Evolutionary conservation across 345 rosid species (phyloP).

Genomic region (Pugionium dolabratum): DNA sequence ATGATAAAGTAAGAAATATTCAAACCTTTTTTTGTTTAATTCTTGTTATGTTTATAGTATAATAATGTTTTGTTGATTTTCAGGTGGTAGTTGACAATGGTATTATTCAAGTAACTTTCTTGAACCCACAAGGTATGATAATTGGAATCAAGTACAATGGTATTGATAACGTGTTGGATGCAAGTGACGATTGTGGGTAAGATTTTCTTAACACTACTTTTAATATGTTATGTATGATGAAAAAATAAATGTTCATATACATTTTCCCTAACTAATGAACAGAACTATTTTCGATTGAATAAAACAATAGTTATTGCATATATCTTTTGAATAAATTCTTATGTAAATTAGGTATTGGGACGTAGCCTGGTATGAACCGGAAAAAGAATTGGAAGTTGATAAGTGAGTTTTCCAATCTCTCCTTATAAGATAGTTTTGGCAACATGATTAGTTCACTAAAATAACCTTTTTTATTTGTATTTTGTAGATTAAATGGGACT

Average conservation of each 20-base stretch:
- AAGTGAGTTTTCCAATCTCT: slow-evolving; percentile 16
- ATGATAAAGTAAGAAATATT: slow-evolving; percentile 27
- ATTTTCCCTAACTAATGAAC: background rate
- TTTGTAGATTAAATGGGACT: slow-evolving; percentile 53
- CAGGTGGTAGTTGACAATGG: slow-evolving; percentile 84
- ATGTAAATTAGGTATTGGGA: slow-evolving; percentile 75
- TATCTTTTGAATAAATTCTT: slow-evolving; percentile 6
- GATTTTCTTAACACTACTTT: background rate
- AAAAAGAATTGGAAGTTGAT: slow-evolving; percentile 46
- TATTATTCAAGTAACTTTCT: slow-evolving; percentile 59
- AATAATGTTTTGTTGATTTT: slow-evolving; percentile 23
- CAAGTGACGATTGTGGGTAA: slow-evolving; percentile 64
- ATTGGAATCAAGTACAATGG: slow-evolving; percentile 62
- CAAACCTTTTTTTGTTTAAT: background rate
- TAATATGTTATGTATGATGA: background rate
- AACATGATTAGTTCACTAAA: background rate
- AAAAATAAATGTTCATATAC: background rate
- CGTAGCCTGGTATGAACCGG: slow-evolving; percentile 64
- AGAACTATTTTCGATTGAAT: background rate
- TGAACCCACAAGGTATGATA: slow-evolving; percentile 64
- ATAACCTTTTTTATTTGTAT: background rate
- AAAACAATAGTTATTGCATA: background rate
- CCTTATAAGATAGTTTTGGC: background rate
- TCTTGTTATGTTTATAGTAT: background rate
- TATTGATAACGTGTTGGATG: slow-evolving; percentile 65